A percentile compares a stretch with the other conserved stretches of the same genome.
Conservation (phyloP, 1,284 basidiomycete genomes). For the Puccinia horiana region DNA sequence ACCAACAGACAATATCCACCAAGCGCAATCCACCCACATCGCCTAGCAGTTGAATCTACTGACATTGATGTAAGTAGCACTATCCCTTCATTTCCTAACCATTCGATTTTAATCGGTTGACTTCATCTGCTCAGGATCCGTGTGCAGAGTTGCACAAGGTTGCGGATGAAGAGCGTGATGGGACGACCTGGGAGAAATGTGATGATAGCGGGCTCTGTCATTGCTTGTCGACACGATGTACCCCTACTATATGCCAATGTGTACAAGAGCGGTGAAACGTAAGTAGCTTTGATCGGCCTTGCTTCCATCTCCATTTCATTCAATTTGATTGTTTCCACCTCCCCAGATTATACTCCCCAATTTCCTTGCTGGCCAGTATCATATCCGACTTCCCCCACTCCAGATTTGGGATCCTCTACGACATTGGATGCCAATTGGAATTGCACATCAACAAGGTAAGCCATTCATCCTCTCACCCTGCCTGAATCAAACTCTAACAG, state of each 20-base stretch:
- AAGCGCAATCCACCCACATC: not conserved
- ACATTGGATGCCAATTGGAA: slow-evolving; percentile 30
- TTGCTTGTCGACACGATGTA: slow-evolving; percentile 16
- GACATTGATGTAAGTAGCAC: not conserved
- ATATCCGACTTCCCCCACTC: not conserved
- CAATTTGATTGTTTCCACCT: not conserved
- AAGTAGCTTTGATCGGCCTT: not conserved
- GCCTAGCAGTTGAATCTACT: not conserved
- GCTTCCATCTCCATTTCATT: not conserved
- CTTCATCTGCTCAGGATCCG: not conserved
- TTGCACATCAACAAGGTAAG: slow-evolving; percentile 21
- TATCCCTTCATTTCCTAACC: not conserved
- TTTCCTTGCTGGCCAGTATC: not conserved
- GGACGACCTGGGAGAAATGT: slow-evolving; percentile 15
- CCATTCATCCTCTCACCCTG: not conserved
- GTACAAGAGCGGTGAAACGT: slow-evolving; percentile 20
- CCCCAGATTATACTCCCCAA: slow-evolving; percentile 15
- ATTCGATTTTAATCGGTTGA: not conserved
- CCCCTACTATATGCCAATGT: slow-evolving; percentile 3
- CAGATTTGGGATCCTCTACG: slow-evolving; percentile 2
- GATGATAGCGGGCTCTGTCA: slow-evolving; percentile 18
- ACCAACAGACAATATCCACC: not conserved
- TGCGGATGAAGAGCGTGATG: slow-evolving; percentile 2
- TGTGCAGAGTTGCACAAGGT: slow-evolving; percentile 7
- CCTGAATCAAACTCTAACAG: not conserved